Conservation (phyloP, 306 rosid species). For the Vicia villosa region DNA sequence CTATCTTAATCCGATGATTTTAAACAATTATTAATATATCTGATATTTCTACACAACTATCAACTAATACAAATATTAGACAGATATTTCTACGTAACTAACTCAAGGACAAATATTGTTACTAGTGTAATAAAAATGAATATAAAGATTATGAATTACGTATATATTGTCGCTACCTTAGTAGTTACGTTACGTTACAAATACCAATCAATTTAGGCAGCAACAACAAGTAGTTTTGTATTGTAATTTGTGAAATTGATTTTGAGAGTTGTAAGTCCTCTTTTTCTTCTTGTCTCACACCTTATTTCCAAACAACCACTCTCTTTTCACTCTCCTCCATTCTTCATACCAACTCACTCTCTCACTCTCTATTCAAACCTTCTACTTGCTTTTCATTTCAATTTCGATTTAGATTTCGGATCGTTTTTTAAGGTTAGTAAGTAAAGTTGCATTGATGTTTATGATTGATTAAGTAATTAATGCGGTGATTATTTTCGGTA, state of each 20-base stretch:
- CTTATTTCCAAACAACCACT: conserved; percentile 38
- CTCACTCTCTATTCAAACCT: conserved; percentile 1
- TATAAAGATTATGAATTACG: conserved; percentile 26
- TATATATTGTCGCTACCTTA: conserved; percentile 27
- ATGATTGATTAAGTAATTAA: conserved; percentile 19
- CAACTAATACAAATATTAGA: too few species aligned
- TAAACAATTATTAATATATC: too few species aligned
- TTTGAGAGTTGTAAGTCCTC: conserved; percentile 5
- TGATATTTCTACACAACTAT: too few species aligned
- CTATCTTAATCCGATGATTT: too few species aligned
- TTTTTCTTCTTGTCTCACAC: conserved; percentile 49
- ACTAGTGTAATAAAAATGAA: not conserved
- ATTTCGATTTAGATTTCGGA: not conserved
- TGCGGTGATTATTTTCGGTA: conserved; percentile 35
- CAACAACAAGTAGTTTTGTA: not conserved
- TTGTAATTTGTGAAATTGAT: not conserved
- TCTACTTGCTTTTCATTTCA: not conserved
- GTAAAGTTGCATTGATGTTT: not conserved
- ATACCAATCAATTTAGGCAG: not conserved
- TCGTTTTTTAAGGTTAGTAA: conserved; percentile 2
- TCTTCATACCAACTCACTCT: not conserved
- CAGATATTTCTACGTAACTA: too few species aligned
- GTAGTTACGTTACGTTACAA: conserved; percentile 30
- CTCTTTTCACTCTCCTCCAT: not conserved
- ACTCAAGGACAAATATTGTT: too few species aligned